Percentiles rank a stretch among this genome's conserved stretches.
Evolutionary conservation across 2,329 filamentous ascomycete species (phyloP).

Genomic region (Neonectria neomacrospora): DNA sequence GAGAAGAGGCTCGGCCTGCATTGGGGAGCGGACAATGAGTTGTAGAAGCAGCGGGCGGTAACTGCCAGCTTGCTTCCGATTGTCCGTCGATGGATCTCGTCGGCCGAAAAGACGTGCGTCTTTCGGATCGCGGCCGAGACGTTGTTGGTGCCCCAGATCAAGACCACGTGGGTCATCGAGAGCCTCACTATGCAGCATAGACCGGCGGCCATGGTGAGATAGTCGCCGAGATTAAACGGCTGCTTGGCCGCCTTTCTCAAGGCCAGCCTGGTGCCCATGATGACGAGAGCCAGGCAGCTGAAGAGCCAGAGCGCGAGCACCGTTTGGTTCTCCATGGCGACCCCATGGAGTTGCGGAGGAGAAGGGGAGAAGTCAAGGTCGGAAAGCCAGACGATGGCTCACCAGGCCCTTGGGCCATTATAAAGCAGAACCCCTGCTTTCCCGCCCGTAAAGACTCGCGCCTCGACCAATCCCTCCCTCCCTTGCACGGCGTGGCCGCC

Average conservation of each 20-base stretch:
- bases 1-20: background rate
- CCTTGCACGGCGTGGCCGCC: too few species aligned
- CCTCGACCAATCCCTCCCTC: too few species aligned
- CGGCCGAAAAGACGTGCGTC: constrained; percentile 18
- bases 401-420: too few species aligned
- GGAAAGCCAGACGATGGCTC: too few species aligned
- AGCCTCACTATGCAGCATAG: constrained; percentile 25
- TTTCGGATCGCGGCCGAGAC: constrained; percentile 20
- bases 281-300: constrained; percentile 17
- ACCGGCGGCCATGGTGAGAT: constrained; percentile 26
- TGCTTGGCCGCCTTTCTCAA: constrained; percentile 23
- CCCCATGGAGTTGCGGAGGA: too few species aligned
- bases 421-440: too few species aligned
- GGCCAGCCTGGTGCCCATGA: constrained; percentile 12
- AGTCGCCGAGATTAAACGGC: constrained; percentile 23
- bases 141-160: constrained; percentile 32
- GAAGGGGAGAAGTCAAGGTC: too few species aligned
- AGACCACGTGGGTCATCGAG: constrained; percentile 27
- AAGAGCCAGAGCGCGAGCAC: constrained; percentile 30
- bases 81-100: constrained; percentile 20
- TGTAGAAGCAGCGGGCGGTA: constrained; percentile 29
- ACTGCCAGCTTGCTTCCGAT: constrained; percentile 30
- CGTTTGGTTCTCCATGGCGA: constrained; percentile 30
- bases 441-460: too few species aligned
- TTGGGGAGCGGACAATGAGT: constrained; percentile 23